phyloP scores from a whole-genome alignment of 1,284 basidiomycete genomes.

The Boletus semigastroideus region DNA sequence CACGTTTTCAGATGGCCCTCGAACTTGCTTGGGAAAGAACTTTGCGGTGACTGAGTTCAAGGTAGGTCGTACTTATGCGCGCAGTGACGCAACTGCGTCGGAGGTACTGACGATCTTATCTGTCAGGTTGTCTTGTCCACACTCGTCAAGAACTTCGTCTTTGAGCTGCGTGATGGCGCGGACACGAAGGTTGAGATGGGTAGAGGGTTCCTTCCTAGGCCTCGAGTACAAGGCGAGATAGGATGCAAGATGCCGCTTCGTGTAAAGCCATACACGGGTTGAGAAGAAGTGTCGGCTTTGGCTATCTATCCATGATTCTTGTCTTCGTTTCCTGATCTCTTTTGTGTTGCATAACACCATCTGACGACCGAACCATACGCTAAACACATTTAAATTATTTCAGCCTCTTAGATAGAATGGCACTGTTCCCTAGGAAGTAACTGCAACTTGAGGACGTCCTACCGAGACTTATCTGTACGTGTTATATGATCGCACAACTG shows the following conservation, averaged over 20 bases:
- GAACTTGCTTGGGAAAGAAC: conserved; percentile 42
- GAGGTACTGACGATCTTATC: neutral
- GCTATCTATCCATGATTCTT: neutral
- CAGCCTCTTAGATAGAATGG: too few species aligned
- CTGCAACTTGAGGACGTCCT: too few species aligned
- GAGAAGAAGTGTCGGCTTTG: neutral
- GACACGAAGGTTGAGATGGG: conserved; percentile 39
- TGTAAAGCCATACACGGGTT: conserved; percentile 26
- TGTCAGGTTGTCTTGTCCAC: conserved; percentile 44
- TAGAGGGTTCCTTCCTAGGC: conserved; percentile 39
- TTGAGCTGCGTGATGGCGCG: conserved; percentile 43
- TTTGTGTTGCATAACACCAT: too few species aligned
- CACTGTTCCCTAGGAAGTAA: too few species aligned
- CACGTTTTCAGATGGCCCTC: conserved; percentile 42
- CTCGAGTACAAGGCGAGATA: conserved; percentile 41
- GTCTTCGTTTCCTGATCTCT: too few species aligned
- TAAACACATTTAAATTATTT: too few species aligned
- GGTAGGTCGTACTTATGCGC: conserved; percentile 27
- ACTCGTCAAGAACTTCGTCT: conserved; percentile 44
- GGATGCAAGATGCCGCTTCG: conserved; percentile 43
- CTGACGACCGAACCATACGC: too few species aligned
- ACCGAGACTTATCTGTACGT: too few species aligned
- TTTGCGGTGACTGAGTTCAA: conserved; percentile 49
- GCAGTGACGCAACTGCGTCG: neutral
- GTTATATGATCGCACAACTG: too few species aligned